Percentiles rank a stretch among this genome's conserved stretches.
These are phyloP conservation scores for Diaporthe longicolla DNA, from an alignment of 2,329 filamentous ascomycete genomes.

Conservation along the genomic window DNA sequence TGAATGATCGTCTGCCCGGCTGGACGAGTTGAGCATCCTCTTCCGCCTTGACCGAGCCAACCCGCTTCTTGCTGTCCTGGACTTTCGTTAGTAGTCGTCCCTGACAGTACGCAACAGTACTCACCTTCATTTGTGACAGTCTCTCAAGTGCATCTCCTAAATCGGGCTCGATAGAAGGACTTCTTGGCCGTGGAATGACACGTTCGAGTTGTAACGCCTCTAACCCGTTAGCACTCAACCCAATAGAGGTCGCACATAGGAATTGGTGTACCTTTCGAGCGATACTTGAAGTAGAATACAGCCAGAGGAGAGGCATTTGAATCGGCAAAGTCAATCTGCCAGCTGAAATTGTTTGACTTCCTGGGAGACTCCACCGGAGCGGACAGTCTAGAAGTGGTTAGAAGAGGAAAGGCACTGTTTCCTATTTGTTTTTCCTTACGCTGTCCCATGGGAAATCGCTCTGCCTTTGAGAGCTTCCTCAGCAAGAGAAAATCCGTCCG, in stretches of 20 bases:
- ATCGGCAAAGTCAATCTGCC: background rate
- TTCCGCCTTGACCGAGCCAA: slow-evolving; percentile 48
- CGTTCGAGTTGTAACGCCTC: slow-evolving; percentile 51
- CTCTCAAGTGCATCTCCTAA: slow-evolving; percentile 48
- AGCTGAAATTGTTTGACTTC: background rate
- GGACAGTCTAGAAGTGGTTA: background rate
- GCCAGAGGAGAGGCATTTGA: slow-evolving; percentile 47
- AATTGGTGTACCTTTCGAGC: slow-evolving; percentile 47
- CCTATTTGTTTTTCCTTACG: slow-evolving; percentile 44
- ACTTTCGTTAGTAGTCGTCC: background rate
- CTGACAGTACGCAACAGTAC: background rate
- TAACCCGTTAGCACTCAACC: slow-evolving; percentile 37
- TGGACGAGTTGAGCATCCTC: slow-evolving; percentile 43
- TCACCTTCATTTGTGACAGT: slow-evolving; percentile 48
- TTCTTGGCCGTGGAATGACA: slow-evolving; percentile 48
- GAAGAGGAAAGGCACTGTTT: background rate
- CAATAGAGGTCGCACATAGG: background rate
- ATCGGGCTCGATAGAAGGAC: slow-evolving; percentile 43
- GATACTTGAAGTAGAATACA: slow-evolving; percentile 51
- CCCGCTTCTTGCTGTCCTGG: slow-evolving; percentile 42
- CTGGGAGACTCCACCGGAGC: background rate
- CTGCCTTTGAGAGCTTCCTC: slow-evolving; percentile 54
- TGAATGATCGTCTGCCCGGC: slow-evolving; percentile 28
- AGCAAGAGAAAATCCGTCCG: slow-evolving; percentile 41
- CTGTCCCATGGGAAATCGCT: slow-evolving; percentile 52